Evolutionary conservation across 2,329 filamentous ascomycete genomes (phyloP).

Genomic region (Cadophora sp.): DNA sequence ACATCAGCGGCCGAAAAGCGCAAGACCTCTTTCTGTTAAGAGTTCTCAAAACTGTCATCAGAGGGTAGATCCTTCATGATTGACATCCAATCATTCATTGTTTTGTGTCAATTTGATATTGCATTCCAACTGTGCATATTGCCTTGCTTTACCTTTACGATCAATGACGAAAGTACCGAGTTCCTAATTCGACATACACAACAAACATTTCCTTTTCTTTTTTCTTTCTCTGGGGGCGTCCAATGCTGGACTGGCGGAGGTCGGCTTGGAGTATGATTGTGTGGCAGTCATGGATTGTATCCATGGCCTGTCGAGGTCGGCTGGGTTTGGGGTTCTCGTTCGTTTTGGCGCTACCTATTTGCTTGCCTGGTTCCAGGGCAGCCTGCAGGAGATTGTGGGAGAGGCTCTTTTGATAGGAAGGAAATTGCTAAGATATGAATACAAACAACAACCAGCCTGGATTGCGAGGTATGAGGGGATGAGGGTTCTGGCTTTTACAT

Average conservation of each 20-base stretch:
- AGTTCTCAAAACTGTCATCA: conserved; percentile 33
- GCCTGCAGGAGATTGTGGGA: conserved; percentile 25
- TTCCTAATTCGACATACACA: conserved; percentile 40
- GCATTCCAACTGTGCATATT: conserved; percentile 48
- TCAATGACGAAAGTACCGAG: conserved; percentile 42
- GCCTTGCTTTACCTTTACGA: conserved; percentile 43
- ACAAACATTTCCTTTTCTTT: conserved; percentile 32
- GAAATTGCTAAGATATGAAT: conserved; percentile 39
- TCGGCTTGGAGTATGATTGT: conserved; percentile 13
- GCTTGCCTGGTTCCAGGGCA: conserved; percentile 17
- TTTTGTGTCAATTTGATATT: conserved; percentile 48
- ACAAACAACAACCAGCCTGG: conserved; percentile 37
- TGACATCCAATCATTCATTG: conserved; percentile 43
- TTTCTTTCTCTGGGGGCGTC: conserved; percentile 24
- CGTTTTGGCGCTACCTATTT: conserved; percentile 27
- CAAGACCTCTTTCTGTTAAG: conserved; percentile 71
- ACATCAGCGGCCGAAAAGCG: conserved; percentile 85
- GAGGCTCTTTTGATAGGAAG: conserved; percentile 27
- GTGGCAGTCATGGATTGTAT: conserved; percentile 37
- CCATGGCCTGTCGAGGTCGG: conserved; percentile 30
- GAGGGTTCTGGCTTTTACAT: conserved; percentile 30
- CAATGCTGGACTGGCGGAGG: conserved; percentile 20
- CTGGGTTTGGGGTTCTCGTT: conserved; percentile 37
- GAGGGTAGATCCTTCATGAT: conserved; percentile 45
- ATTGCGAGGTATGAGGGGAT: conserved; percentile 39